Evolutionary conservation across 805 yeast genomes (phyloP), one percentile per base, ranked within the genome.

Genomic region (Clavispora vitiphila): DNA sequence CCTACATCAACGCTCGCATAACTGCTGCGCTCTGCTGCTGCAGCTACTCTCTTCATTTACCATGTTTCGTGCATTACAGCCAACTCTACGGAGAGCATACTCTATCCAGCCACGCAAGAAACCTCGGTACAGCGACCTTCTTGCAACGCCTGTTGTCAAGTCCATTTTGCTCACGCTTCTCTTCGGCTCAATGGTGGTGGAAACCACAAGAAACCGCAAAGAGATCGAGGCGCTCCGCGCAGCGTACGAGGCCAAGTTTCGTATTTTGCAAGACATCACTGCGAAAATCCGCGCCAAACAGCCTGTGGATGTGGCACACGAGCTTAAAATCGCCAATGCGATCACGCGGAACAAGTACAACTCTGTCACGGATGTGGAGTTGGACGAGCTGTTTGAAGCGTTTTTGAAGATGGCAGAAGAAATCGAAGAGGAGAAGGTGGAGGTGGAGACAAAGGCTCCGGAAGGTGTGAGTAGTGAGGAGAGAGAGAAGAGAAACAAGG

Each of bases 161-260:
- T 59, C 72, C 11, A 53, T 68, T 8, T 43, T 68, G 15, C 57
- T 67, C 32, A 61, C 71, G 5, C 42, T 69, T 14, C 48, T 68
- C 10, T 65, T 70, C 48, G 72, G 74, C 6, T 65, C 79, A 2
- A 69, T 70, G 4, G 76, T 72, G 4, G 64, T 76, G 26, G 78
- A 76, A 43, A 62, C 71, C 32, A 71, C 73, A 64, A 61, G 70
- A 37, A 70, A 62, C 41, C 61, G 73, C 34, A 72, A 70, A 43
- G 64, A 65, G 26, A 50, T 61, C n/a, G 80, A 74, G 25, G 63
- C 62, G 21, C 50, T 76, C 34, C 60, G 58, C 23, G 67, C 65
- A 23, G 65, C 65, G 15, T 73, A 74, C 47, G 49, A 51, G 8
- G 54, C 68, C 27, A 67, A 72, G 48, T 60, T 64, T 38, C 41